Base-by-base conservation (phyloP, 768 basidiomycete species). In the Leccinum aurantiacum region DNA sequence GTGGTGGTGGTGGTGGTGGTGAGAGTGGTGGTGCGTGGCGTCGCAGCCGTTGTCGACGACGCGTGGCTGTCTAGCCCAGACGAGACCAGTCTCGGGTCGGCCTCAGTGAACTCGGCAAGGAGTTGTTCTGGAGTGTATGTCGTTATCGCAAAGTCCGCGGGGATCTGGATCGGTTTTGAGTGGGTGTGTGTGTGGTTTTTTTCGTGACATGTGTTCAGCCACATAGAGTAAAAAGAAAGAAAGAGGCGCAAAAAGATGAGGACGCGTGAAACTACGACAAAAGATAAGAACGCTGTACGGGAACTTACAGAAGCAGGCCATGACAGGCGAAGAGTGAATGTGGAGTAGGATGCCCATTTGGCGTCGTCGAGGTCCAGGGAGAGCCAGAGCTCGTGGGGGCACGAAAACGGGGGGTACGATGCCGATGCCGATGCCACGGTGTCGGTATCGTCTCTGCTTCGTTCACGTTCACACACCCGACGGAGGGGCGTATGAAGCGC, bases 261-360 rank as follows among this genome's bases (percentile, higher is more conserved):
- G 15, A 14, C n/a, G 50, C 51, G 15, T 6, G 48, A 22, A 38
- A 38, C 17, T 13, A 10, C 7, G 4, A 22, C 9, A 17, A 22
- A 11, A 19, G 17, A 19, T 9, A 17, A 25, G 29, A 24, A 29
- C n/a, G n/a, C 6, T 33, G 11, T 33, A 33, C 11, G 33, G 17
- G 17, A 25, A 78, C 83, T 64, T 64, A 85, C 84, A 17, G 76
- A 81, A 55, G 84, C 84, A 51, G 83, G 77, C 82, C 82, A 85
- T 29, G 84, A 85, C 11, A 81, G 51, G 47, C 84, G 76, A 41
- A 85, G 73, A 2, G 84, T 83, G 62, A 82, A 84, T 25, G 78
- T 77, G 37, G 71, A 60, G 66, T 79, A 77, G 6, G 68, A 59
- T 7, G 58, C 67, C 82, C 84, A 84, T 27, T 57, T 63, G 15